Conservation (phyloP, 192 early-diverging fungal species). For the Backusella tarrabulga region DNA sequence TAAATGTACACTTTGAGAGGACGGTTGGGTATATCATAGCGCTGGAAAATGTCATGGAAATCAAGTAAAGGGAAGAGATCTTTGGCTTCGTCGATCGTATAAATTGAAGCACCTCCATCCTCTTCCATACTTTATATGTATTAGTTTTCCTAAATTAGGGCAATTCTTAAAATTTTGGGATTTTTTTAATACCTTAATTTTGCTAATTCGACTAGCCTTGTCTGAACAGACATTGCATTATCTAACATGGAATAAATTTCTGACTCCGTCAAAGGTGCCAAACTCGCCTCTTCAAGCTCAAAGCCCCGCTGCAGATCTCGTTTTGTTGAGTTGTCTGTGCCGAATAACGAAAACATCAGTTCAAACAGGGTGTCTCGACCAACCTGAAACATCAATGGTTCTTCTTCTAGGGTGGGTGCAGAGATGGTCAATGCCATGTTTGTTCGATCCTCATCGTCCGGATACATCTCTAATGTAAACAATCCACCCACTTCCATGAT, state of each 20-base stretch:
- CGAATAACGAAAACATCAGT: background rate
- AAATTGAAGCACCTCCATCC: background rate
- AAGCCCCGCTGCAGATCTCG: background rate
- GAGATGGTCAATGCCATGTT: background rate
- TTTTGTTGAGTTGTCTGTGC: background rate
- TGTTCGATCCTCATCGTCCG: background rate
- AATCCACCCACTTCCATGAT: background rate
- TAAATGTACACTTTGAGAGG: background rate
- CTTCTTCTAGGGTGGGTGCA: background rate
- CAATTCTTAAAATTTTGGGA: background rate
- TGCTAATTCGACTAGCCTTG: background rate
- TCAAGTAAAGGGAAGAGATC: background rate
- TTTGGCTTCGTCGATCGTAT: slow-evolving; percentile 6
- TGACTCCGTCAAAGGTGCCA: background rate
- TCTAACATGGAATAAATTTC: slow-evolving; percentile 33
- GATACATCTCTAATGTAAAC: background rate
- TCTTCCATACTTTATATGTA: background rate
- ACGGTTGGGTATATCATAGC: background rate
- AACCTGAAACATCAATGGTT: background rate
- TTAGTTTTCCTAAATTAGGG: background rate
- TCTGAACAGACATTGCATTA: slow-evolving; percentile 57
- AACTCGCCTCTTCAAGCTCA: background rate
- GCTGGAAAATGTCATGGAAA: background rate
- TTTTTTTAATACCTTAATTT: background rate
- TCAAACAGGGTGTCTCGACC: background rate